Base-by-base conservation (phyloP, 176 grass and related monocot species). In the Puccinellia tenuiflora region DNA sequence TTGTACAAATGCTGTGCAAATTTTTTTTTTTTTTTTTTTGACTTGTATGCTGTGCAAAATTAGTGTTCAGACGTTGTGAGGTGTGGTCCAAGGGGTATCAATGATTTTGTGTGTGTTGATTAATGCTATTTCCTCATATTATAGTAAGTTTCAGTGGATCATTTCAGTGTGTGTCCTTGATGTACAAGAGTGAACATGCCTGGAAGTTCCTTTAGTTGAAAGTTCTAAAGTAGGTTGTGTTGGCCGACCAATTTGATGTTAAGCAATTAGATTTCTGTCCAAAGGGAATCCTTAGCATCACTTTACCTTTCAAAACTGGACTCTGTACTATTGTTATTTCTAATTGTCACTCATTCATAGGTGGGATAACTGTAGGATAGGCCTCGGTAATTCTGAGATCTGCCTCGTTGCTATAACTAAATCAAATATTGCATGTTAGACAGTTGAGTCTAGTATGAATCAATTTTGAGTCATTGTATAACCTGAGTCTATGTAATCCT, bases 231-330 rank as follows among this genome's bases (percentile, higher is more conserved):
- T 46, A 24, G 38, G 29, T 29, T 46, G 8, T 78, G 7, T 48
- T 60, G n/a, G 61, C 25, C 21, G 4, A 73, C 31, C 80, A 34
- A 80, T 74, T 46, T 77, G 10, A 61, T 82, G 21, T 87, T 75
- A 9, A 60, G 50, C 45, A 28, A 69, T 82, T 68, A 45, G 20
- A 76, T 47, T 81, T 67, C 26, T 71, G 14, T 30, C 48, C 68
- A 35, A 72, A 72, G 21, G 12, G 62, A 52, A 66, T 40, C 73
- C 21, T 72, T 50, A 50, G 37, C 13, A 57, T 13, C 11, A 6
- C 59, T 82, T 60, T 34, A 56, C 33, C 10, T 39, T 17, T 30
- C 48, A 70, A 26, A 57, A 67, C 21, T 60, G 38, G 25, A 77
- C 39, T 59, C 16, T 47, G 28, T 31, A 75, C 7, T 76, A 39